A percentile compares a stretch with the other conserved stretches of the same genome.
Conservation (phyloP, 2,329 filamentous ascomycete species). For the Fusarium sp. region DNA sequence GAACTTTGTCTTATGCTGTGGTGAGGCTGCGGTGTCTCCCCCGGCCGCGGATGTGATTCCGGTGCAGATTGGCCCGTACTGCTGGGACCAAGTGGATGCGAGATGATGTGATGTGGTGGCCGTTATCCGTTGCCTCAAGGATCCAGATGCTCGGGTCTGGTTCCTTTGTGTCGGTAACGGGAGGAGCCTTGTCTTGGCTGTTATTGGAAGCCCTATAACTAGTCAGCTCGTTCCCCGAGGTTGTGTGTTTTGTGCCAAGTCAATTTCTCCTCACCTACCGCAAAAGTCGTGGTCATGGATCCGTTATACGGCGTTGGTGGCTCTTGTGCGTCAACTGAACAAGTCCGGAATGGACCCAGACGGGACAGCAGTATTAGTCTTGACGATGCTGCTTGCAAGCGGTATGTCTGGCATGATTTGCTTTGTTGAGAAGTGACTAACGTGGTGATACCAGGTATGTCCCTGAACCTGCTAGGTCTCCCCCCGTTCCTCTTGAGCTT, state of each 20-base stretch:
- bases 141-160: constrained; percentile 28
- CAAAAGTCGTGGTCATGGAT: constrained; percentile 22
- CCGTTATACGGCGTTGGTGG: constrained; percentile 36
- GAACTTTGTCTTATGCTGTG: not conserved
- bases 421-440: constrained; percentile 5
- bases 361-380: constrained; percentile 44
- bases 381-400: constrained; percentile 19
- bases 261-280: not conserved
- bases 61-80: constrained; percentile 18
- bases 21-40: not conserved
- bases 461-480: not conserved
- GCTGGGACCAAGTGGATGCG: constrained; percentile 10
- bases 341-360: constrained; percentile 1
- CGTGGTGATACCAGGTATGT: constrained; percentile 1
- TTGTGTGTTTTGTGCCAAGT: not conserved
- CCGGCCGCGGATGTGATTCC: constrained; percentile 30
- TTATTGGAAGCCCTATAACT: constrained; percentile 22
- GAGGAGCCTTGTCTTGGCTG: constrained; percentile 9
- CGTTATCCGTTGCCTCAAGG: constrained; percentile 18
- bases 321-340: constrained; percentile 27
- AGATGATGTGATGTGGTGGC: not conserved
- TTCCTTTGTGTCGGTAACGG: constrained; percentile 38
- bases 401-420: constrained; percentile 4
- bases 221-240: constrained; percentile 16
- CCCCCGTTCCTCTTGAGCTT: constrained; percentile 11